phyloP scores from a whole-genome alignment of 768 basidiomycete genomes.

The Tricholoma sp. region DNA sequence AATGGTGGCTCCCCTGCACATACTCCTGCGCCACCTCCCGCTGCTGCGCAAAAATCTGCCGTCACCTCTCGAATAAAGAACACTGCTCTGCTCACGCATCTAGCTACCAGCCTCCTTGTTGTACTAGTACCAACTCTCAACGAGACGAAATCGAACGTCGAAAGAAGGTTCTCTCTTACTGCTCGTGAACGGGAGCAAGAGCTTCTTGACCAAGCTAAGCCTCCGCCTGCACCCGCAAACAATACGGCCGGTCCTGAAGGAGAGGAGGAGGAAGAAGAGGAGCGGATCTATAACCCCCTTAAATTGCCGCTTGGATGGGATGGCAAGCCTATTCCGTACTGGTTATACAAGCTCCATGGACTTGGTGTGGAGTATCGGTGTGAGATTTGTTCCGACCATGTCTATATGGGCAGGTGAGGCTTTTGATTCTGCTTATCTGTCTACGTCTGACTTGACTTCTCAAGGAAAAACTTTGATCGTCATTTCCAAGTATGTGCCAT shows the following conservation, averaged over 20 bases:
- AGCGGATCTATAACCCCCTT: slow-evolving; percentile 95
- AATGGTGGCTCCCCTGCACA: slow-evolving; percentile 41
- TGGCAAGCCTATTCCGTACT: slow-evolving; percentile 98
- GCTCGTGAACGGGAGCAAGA: slow-evolving; percentile 97
- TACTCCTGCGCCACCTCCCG: slow-evolving; percentile 18
- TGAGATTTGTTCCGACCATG: slow-evolving; percentile 95
- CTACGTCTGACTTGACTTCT: slow-evolving; percentile 6
- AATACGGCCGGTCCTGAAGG: slow-evolving; percentile 42
- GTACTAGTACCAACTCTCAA: slow-evolving; percentile 62
- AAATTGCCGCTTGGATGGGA: slow-evolving; percentile 98
- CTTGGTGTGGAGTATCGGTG: slow-evolving; percentile 97
- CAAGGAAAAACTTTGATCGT: slow-evolving; percentile 90
- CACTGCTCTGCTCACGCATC: slow-evolving; percentile 67
- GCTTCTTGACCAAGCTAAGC: slow-evolving; percentile 65
- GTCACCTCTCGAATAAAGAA: slow-evolving; percentile 50
- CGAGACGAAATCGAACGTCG: slow-evolving; percentile 95
- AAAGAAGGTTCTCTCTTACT: slow-evolving; percentile 93
- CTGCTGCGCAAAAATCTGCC: slow-evolving; percentile 22
- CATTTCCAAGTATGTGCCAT: slow-evolving; percentile 73
- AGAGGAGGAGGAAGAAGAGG: slow-evolving; percentile 92
- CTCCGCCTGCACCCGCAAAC: slow-evolving; percentile 42
- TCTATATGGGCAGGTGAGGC: slow-evolving; percentile 89
- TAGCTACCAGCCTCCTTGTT: slow-evolving; percentile 62
- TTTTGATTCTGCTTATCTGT: not conserved
- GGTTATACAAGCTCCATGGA: slow-evolving; percentile 97